A percentile compares a stretch with the other conserved stretches of the same genome.
Conservation (phyloP, 2,329 filamentous ascomycete species). For the Didymellaceae sp. region DNA sequence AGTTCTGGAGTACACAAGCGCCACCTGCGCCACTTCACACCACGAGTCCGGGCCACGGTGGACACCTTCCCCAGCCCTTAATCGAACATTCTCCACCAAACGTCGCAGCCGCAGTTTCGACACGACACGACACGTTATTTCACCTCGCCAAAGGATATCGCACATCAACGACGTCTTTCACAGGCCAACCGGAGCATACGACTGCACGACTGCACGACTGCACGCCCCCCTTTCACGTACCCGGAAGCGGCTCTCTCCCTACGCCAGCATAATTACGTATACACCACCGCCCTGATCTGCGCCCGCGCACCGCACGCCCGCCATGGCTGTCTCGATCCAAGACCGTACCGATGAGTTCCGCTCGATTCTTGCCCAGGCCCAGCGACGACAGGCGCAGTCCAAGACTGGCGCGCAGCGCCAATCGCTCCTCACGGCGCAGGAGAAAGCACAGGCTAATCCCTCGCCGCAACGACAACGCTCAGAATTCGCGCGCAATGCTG, state of each 20-base stretch:
- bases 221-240: slow-evolving; percentile 4
- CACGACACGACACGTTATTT: slow-evolving; percentile 1
- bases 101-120: slow-evolving; percentile 3
- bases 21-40: slow-evolving; percentile 8
- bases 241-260: slow-evolving; percentile 9
- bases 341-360: slow-evolving; percentile 96
- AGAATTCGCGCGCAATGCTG: slow-evolving; percentile 91
- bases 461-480: slow-evolving; percentile 63
- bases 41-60: slow-evolving; percentile 2
- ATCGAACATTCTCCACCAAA: slow-evolving; percentile 8
- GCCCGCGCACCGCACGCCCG: slow-evolving; percentile 23
- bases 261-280: background rate
- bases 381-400: slow-evolving; percentile 76
- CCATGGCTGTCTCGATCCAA: slow-evolving; percentile 78
- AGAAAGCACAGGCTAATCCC: slow-evolving; percentile 66
- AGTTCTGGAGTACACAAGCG: too few relatives aligned
- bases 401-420: slow-evolving; percentile 81
- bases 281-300: background rate
- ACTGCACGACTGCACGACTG: background rate
- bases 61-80: slow-evolving; percentile 10
- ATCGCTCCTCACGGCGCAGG: slow-evolving; percentile 76
- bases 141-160: background rate
- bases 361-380: slow-evolving; percentile 84
- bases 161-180: background rate
- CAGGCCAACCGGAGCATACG: slow-evolving; percentile 2